Evolutionary conservation across 306 rosid genomes (phyloP), one percentile per base, ranked within the genome.

Genomic region (Ormosia semicastrata): DNA sequence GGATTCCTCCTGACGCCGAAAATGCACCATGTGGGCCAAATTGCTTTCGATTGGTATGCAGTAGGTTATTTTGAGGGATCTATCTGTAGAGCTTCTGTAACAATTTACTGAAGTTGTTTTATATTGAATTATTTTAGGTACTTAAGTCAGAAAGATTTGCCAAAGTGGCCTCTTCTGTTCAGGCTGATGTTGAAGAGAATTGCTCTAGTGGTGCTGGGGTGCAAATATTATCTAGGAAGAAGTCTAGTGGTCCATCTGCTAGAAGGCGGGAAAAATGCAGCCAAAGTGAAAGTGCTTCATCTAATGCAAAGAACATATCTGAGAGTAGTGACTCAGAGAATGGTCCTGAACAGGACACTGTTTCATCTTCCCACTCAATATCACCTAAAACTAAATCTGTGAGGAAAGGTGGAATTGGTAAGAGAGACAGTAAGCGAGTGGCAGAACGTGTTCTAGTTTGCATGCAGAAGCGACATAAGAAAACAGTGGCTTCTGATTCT

Each of bases 251-350:
- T 12, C n/a, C 4, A 47, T 77, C 95, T 81, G 82, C 85, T 62
- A 91, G 87, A 81, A 91, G 86, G 87, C 88, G 89, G 85, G 68
- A 72, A 18, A 91, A 91, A 83, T 83, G 88, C 66, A 84, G 82
- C 78, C 97, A 86, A 81, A 93, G 97, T 89, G 99, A 92, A 90
- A 92, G 97, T 80, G 94, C 97, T 87, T 92, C 98, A 74, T 96
- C 98, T 64, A 93, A 92, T 82, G 96, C 94, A 44, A 93, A 89
- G 83, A 91, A 86, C 83, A 80, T 92, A 60, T 92, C 91, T 15
- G 97, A 92, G 87, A 93, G 98, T 88, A 90, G 97, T 59, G 99
- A 89, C 92, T 96, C 99, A 7, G 99, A 93, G 81, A 89, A 86
- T 89, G 99, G 90, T 83, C 86, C 83, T 11, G 91, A 90, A 79